Percentiles rank a stretch among this genome's conserved stretches.
Conservation (phyloP, 2,329 filamentous ascomycete genomes). For the Penicillium sp. region DNA sequence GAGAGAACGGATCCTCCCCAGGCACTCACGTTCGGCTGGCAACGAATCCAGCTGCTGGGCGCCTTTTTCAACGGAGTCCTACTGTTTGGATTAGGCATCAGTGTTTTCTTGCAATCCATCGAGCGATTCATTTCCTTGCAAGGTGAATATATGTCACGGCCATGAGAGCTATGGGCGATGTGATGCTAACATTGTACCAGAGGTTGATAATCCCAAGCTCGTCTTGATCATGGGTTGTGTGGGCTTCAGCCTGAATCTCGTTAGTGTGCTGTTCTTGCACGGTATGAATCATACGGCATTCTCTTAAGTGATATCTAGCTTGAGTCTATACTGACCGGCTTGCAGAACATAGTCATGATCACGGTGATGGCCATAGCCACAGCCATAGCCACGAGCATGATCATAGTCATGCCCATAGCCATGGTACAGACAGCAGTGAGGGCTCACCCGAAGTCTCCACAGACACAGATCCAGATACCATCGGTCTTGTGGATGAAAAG, state of each 20-base stretch:
- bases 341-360: constrained; percentile 12
- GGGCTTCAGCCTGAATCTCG: constrained; percentile 66
- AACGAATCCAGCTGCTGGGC: constrained; percentile 65
- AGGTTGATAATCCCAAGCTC: constrained; percentile 63
- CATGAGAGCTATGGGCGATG: not conserved
- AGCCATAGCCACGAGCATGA: constrained; percentile 7
- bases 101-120: constrained; percentile 70
- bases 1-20: constrained; percentile 9
- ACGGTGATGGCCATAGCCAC: constrained; percentile 12
- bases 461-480: not conserved
- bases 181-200: constrained; percentile 41
- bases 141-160: not conserved
- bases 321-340: not conserved
- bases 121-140: constrained; percentile 56
- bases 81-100: constrained; percentile 69
- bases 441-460: not conserved
- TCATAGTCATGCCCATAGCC: constrained; percentile 11
- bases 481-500: constrained; percentile 7
- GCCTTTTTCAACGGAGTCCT: constrained; percentile 80
- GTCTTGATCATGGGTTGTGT: constrained; percentile 69
- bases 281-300: constrained; percentile 42
- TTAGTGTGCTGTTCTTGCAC: constrained; percentile 67
- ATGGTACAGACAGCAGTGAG: constrained; percentile 1
- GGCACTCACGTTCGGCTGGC: constrained; percentile 19
- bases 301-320: not conserved